These are phyloP conservation scores for Phyllosticta citrichinensis DNA, from an alignment of 2,329 filamentous ascomycete genomes.

Conservation along the genomic window DNA sequence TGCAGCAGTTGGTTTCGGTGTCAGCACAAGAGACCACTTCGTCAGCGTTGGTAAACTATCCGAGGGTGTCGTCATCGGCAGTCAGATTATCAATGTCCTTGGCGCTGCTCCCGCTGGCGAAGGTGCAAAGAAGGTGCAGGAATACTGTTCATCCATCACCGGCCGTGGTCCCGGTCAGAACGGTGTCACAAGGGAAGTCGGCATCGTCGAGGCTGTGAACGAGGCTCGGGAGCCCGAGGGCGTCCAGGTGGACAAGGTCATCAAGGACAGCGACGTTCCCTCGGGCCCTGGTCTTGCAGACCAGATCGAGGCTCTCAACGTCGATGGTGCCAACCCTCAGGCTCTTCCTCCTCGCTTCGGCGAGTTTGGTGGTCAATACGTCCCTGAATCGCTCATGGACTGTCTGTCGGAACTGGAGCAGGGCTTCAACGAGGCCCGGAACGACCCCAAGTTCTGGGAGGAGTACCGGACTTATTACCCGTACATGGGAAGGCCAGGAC, in stretches of 20 bases:
- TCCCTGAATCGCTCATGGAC: constrained; percentile 96
- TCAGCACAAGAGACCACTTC: constrained; percentile 93
- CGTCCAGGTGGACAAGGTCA: constrained; percentile 59
- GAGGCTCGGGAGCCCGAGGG: constrained; percentile 51
- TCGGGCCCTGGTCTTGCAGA: constrained; percentile 63
- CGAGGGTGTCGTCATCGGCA: constrained; percentile 93
- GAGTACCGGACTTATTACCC: constrained; percentile 94
- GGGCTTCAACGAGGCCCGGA: constrained; percentile 77
- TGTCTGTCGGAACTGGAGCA: constrained; percentile 82
- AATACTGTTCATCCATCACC: constrained; percentile 72
- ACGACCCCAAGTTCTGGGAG: constrained; percentile 91
- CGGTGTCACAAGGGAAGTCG: constrained; percentile 52
- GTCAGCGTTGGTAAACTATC: constrained; percentile 71
- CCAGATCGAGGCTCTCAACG: constrained; percentile 73
- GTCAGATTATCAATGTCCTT: constrained; percentile 81
- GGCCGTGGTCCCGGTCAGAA: constrained; percentile 43
- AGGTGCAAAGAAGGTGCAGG: constrained; percentile 63
- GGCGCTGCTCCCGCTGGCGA: constrained; percentile 56
- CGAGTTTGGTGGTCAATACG: constrained; percentile 94
- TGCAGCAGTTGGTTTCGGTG: constrained; percentile 87
- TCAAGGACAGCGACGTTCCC: constrained; percentile 48
- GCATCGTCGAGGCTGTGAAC: constrained; percentile 57
- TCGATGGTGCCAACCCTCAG: constrained; percentile 36
- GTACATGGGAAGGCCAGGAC: constrained; percentile 92
- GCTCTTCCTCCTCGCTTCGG: constrained; percentile 81